Evolutionary conservation across 1,284 basidiomycete genomes (phyloP).

Genomic region (Coniferiporia sulphurascens): DNA sequence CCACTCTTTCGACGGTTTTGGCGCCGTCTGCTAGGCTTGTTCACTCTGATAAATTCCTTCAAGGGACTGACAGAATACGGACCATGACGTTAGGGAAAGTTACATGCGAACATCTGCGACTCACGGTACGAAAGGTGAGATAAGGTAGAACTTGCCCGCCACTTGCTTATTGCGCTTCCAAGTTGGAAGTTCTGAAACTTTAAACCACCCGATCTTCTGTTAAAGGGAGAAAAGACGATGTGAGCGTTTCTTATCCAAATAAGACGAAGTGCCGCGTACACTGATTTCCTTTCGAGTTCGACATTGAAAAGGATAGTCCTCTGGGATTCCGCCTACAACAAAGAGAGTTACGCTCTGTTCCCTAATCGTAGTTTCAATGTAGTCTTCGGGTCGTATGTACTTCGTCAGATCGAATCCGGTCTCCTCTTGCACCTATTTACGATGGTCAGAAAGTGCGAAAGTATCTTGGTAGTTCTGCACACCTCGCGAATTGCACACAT

Average conservation of each 20-base stretch:
- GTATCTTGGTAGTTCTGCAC: conserved; percentile 21
- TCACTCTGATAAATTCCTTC: conserved; percentile 58
- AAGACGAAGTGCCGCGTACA: conserved; percentile 41
- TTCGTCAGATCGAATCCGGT: conserved; percentile 85
- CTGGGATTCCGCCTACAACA: conserved; percentile 87
- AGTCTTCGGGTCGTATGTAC: conserved; percentile 64
- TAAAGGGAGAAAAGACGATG: not conserved
- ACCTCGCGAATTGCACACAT: conserved; percentile 91
- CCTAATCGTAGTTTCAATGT: conserved; percentile 84
- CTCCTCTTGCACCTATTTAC: conserved; percentile 83
- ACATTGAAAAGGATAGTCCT: conserved; percentile 87
- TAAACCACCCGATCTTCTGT: conserved; percentile 97
- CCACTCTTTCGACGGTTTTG: conserved; percentile 28
- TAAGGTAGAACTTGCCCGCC: conserved; percentile 88
- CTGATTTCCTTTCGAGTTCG: conserved; percentile 98
- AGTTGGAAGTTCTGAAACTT: conserved; percentile 83
- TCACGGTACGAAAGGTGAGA: conserved; percentile 91
- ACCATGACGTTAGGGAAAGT: conserved; percentile 18
- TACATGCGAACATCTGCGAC: conserved; percentile 27
- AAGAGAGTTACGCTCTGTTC: conserved; percentile 90
- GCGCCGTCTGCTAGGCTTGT: conserved; percentile 38
- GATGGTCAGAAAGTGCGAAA: conserved; percentile 12
- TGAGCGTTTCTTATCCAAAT: conserved; percentile 9
- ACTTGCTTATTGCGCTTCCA: conserved; percentile 81
- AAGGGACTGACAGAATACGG: conserved; percentile 42